Evolutionary conservation across 306 rosid genomes (phyloP), one percentile per base, ranked within the genome.

Genomic region (Lotus japonicus): DNA sequence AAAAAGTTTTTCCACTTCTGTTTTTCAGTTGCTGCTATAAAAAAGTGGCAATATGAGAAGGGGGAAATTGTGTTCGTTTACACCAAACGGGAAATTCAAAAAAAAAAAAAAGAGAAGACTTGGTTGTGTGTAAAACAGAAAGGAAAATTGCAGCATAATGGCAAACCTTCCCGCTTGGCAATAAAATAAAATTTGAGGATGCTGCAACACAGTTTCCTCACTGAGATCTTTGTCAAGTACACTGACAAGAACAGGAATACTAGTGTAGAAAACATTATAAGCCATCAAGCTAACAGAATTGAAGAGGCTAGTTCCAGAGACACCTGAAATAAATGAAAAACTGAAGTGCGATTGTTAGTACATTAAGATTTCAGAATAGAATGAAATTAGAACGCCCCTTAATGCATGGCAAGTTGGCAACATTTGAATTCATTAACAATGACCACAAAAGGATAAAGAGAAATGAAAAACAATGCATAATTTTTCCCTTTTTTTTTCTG

Each of bases 211-310:
- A 39, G 99, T 90, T 85, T 95, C 91, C 82, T 95, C 99, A 61
- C 80, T 66, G 68, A 95, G 97, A 88, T 95, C 99, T 84, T 95
- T 90, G 85, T 95, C 99, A 77, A 95, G 96, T 68, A 84, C 95
- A 12, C 99, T 88, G 73, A 83, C 96, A 70, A 90, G 36, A 31
- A 31, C 36, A 31, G 36, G 36, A 31, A 31, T 31, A 31, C 36
- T 31, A 31, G 36, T 31, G 36, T 90, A 95, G 88, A 95, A 88
- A 80, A 95, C 99, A 85, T 95, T 95, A 77, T 95, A 95, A 69
- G 99, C 99, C 99, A 95, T 95, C 92, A 95, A 83, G 87, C 99
- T 95, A 55, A 95, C 95, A 66, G 99, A 95, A 77, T 95, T 95
- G 76, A 95, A 95, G 70, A 95, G 96, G 83, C 99, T 95, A 61